Evolutionary conservation across 768 basidiomycete species (phyloP).

Genomic region (Ramaria sp.): DNA sequence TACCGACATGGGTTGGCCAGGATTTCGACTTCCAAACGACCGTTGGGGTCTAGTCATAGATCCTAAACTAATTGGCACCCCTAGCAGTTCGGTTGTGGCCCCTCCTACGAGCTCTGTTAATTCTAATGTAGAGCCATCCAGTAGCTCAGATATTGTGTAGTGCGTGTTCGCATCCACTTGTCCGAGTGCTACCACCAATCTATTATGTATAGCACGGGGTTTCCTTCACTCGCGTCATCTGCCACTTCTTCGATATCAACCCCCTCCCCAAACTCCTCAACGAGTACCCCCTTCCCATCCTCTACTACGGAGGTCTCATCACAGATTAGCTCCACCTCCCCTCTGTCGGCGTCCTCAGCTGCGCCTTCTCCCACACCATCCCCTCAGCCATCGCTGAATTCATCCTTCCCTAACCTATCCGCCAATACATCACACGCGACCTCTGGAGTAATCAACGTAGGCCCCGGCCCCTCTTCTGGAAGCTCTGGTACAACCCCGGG

Average conservation of each 20-base stretch:
- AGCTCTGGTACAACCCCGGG: slow-evolving; percentile 2
- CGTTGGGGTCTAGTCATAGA: slow-evolving; percentile 44
- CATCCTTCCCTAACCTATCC: slow-evolving; percentile 10
- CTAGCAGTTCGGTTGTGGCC: background rate
- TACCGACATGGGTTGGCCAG: slow-evolving; percentile 35
- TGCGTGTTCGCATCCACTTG: background rate
- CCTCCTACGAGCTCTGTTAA: background rate
- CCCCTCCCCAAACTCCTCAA: background rate
- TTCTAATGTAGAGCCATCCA: background rate
- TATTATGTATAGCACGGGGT: no score
- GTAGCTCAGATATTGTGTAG: no score
- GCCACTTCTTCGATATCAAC: background rate
- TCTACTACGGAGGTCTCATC: slow-evolving; percentile 12
- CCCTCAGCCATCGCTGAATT: slow-evolving; percentile 1
- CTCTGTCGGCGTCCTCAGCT: slow-evolving; percentile 14
- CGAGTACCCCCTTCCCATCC: slow-evolving; percentile 10
- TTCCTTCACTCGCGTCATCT: no score
- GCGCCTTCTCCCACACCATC: slow-evolving; percentile 13
- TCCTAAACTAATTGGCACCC: slow-evolving; percentile 15
- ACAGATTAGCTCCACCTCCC: slow-evolving; percentile 8
- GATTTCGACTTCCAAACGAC: slow-evolving; percentile 39
- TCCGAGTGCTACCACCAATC: no score
- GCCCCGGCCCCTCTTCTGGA: no score
- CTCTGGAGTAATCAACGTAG: no score
- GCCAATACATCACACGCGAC: slow-evolving; percentile 10